Evolutionary conservation across 768 basidiomycete species (phyloP), one percentile per base, ranked within the genome.

Genomic region (Trichaptum fuscoviolaceum): DNA sequence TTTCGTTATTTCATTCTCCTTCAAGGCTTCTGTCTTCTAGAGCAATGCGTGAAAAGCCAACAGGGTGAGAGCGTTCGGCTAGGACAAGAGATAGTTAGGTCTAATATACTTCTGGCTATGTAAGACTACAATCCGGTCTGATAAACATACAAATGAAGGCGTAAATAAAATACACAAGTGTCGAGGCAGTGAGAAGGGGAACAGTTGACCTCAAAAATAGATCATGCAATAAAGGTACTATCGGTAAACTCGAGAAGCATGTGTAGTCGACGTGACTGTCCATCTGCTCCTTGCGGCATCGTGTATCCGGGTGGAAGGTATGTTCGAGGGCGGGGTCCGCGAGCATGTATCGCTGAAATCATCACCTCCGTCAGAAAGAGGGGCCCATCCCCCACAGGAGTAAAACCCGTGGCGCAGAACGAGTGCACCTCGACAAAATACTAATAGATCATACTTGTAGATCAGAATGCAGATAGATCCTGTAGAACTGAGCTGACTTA

Each of bases 261-360:
- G 20, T 52, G 42, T 20, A 52, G 20, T 3, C 10, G 42, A 20
- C 42, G 42, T 5, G 42, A 52, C 15, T 6, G 20, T 52, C 42
- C 42, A 52, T 52, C 42, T 52, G 42, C 42, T 52, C 42, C 42
- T 52, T 52, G 42, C 15, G 42, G 42, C 42, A 52, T 52, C 15
- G 42, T 61, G 24, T 61, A 61, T 17, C 30, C 59, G 30, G 59
- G 59, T 20, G 59, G 59, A 25, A 61, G 59, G 18, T 61, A 61
- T 17, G 30, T 25, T 23, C 59, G 24, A 25, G 59, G 59, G 15
- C 30, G 24, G 23, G 59, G 59, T 2, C 59, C 59, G 8, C 25
- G 59, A 18, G 59, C 59, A 34, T 61, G 12, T 25, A 25, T 34
- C 59, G 59, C 24, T 17, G 59, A 25, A 18, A 61, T 61, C 18